These are phyloP conservation scores for Gonapodya prolifera DNA, from an alignment of 192 early-diverging fungal genomes.

Conservation along the genomic window DNA sequence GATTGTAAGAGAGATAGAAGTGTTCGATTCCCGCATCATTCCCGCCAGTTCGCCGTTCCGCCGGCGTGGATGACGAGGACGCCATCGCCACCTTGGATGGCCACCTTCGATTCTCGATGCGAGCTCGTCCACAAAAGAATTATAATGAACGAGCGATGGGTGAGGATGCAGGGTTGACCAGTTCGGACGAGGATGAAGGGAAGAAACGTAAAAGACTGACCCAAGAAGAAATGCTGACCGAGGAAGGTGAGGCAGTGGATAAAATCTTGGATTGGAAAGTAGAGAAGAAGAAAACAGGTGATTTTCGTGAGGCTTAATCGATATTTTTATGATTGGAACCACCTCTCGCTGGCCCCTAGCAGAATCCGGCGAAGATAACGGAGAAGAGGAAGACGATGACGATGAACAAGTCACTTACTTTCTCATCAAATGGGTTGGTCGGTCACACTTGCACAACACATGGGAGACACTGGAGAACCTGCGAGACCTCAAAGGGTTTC, in stretches of 20 bases:
- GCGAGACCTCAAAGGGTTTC: constrained; percentile 63
- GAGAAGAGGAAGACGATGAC: constrained; percentile 10
- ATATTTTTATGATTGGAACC: constrained; percentile 19
- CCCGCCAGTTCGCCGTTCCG: not conserved
- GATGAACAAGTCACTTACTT: constrained; percentile 29
- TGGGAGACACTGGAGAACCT: constrained; percentile 70
- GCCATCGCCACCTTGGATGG: not conserved
- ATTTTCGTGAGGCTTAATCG: not conserved
- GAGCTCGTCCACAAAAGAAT: not conserved
- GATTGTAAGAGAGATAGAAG: constrained; percentile 13
- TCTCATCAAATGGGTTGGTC: constrained; percentile 89
- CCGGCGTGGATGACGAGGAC: not conserved
- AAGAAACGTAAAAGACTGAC: constrained; percentile 14
- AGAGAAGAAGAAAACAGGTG: constrained; percentile 24
- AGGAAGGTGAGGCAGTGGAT: not conserved
- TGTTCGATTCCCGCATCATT: not conserved
- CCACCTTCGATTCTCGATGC: constrained; percentile 4
- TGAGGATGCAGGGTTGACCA: constrained; percentile 5
- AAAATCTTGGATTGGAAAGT: not conserved
- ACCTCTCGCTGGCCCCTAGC: too few species aligned
- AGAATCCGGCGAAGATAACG: not conserved
- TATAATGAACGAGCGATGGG: not conserved
- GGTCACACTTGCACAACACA: constrained; percentile 79
- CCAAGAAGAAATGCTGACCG: not conserved
- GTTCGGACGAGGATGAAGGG: constrained; percentile 11